A percentile compares a stretch with the other conserved stretches of the same genome.
These are phyloP conservation scores for Glebionis coronaria DNA, from an alignment of 129 eudicot species.

Conservation along the genomic window DNA sequence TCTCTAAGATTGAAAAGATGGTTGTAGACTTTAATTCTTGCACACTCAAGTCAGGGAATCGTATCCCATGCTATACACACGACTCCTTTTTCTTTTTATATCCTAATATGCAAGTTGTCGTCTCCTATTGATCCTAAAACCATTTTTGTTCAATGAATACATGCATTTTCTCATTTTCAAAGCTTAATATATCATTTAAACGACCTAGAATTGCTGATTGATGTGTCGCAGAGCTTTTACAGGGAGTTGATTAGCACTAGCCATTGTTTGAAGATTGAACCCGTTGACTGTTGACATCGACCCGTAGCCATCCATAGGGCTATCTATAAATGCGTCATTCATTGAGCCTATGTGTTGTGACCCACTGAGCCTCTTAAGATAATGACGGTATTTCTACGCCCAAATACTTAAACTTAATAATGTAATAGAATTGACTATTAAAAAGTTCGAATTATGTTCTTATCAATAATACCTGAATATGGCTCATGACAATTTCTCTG, in stretches of 20 bases:
- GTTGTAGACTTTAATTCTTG: no score
- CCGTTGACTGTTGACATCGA: slow-evolving; percentile 57
- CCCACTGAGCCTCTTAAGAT: slow-evolving; percentile 80
- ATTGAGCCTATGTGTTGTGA: slow-evolving; percentile 66
- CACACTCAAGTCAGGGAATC: no score
- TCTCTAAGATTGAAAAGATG: no score
- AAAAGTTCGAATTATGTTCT: not conserved
- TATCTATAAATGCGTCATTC: slow-evolving; percentile 57
- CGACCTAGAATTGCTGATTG: slow-evolving; percentile 53
- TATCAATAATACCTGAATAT: slow-evolving; percentile 66
- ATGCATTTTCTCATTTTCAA: slow-evolving; percentile 47
- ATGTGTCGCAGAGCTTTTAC: slow-evolving; percentile 69
- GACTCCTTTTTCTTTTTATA: no score
- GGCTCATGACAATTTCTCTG: slow-evolving; percentile 95
- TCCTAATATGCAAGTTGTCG: no score
- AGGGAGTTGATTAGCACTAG: slow-evolving; percentile 64
- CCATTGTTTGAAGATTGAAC: slow-evolving; percentile 65
- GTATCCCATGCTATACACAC: no score
- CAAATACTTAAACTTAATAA: slow-evolving; percentile 18
- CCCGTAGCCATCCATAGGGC: slow-evolving; percentile 43
- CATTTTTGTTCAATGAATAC: no score
- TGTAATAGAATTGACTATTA: not conserved
- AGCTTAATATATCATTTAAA: slow-evolving; percentile 48
- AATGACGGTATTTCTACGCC: slow-evolving; percentile 89
- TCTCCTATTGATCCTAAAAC: no score